Evolutionary conservation across 352 stramenopile species (phyloP), one percentile per base, ranked within the genome.

Genomic region (Plasmopara muralis): DNA sequence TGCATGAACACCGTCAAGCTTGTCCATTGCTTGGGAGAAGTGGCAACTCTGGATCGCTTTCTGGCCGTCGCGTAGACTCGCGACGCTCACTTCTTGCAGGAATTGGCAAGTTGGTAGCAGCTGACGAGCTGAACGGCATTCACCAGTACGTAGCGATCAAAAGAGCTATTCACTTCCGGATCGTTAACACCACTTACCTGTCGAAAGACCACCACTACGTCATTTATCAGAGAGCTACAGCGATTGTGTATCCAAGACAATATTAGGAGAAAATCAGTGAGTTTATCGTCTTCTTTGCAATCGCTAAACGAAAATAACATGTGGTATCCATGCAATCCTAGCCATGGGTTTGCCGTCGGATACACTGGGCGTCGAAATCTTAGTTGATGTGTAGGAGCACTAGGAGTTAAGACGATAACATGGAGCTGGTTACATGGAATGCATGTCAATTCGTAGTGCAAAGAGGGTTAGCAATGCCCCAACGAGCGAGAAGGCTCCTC

Each of bases 401-500:
- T 37, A 51, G 43, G 53, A 28, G 35, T 47, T 53, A 55, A 54
- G 29, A 53, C 41, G 48, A 25, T 43, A 18, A 47, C 13, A 34
- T 33, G 33, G 33, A 37, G 18, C 14, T 7, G 18, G 43, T 33
- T 60, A 93, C 72, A 93, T 81, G 25, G 77, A 87, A 62, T 82
- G 58, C 78, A 91, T 89, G 46, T 89, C 70, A 57, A 93, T 79
- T 9, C 55, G 62, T 59, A 90, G 76, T 29, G 72, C 83, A 38
- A 56, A 50, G 0, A 84, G n/a, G 18, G 68, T 80, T 39, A 90
- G 60, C 41, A 92, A n/a, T 5, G 80, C 70, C 0, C 61, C 81
- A 2, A 88, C 4, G n/a, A 81, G 66, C 12, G 75, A 90, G 31
- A 89, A 61, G 25, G 65, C 58, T 12, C 80, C 80, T 45, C 80